Evolutionary conservation across 176 grass and related monocot genomes (phyloP).

Genomic region (Carex scoparia): DNA sequence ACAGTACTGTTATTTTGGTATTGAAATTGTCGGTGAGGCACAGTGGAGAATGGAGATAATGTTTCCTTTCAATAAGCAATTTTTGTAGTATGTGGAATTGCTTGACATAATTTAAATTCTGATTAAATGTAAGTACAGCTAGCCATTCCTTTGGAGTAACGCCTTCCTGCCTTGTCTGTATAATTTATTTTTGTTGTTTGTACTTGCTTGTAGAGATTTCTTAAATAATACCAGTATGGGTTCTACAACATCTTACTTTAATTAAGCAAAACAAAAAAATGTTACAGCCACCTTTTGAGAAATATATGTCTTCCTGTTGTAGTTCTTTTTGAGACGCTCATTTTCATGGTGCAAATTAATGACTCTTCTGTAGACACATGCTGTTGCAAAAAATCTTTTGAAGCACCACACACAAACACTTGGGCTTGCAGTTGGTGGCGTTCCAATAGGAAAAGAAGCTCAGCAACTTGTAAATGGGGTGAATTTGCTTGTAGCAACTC

Average conservation of each 20-base stretch:
- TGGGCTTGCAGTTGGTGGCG: constrained; percentile 37
- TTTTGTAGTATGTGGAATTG: not conserved
- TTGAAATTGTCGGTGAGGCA: not conserved
- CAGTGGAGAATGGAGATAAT: not conserved
- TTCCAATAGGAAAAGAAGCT: constrained; percentile 29
- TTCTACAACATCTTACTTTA: not conserved
- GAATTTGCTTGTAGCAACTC: constrained; percentile 41
- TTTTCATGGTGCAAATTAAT: not conserved
- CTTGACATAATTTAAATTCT: not conserved
- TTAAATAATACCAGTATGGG: not conserved
- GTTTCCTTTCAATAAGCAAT: not conserved
- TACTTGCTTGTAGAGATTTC: not conserved
- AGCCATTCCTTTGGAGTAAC: not conserved
- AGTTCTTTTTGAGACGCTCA: not conserved
- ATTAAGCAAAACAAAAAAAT: not conserved
- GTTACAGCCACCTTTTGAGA: not conserved
- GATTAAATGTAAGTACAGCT: not conserved
- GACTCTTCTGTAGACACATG: constrained; percentile 29
- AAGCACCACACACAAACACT: constrained; percentile 43
- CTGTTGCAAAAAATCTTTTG: constrained; percentile 37
- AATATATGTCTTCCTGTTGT: not conserved
- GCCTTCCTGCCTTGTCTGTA: not conserved
- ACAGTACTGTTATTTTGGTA: not conserved
- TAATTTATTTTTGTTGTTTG: not conserved
- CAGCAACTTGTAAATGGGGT: constrained; percentile 38